Base-by-base conservation (phyloP, 176 grass and related monocot genomes). In the Oryza officinalis region DNA sequence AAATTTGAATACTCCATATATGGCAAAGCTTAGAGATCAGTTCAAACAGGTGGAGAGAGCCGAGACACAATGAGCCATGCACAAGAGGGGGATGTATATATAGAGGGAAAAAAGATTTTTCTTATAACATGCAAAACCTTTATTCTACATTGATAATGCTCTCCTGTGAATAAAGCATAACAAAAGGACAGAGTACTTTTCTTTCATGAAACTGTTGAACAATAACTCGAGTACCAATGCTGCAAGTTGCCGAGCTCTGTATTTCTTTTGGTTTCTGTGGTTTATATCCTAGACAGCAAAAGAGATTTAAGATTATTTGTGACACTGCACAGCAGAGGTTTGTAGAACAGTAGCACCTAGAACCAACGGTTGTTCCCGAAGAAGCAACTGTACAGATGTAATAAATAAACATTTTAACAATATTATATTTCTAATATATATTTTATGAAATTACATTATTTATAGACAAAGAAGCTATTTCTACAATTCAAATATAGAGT, bases 71-170 rank as follows among this genome's bases (percentile, higher is more conserved):
- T 87, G 87, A 89, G 54, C 22, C 69, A 76, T 68, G 52, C 50
- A 79, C 81, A 77, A 63, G 4, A 28, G 72, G 46, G 59, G 59
- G 69, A 49, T 49, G n/a, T 87, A 83, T 90, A 83, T 87, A 90
- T 87, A 90, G 74, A 75, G 69, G 84, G 75, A 63, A 84, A 82
- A 64, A 47, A 30, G 50, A 27, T 74, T 63, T 87, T 83, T 82
- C 78, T 79, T 77, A 63, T 83, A 76, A 45, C 84, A 87, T 90
- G 47, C 74, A 90, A 80, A 87, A 83, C 69, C 28, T 84, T 87
- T 90, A 90, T 90, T 90, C 84, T 83, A 83, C 61, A 87, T 69
- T 63, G 84, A 83, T 87, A 87, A 90, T 87, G 80, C 23, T 70
- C 69, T 86, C 74, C 61, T 63, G 74, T 87, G 84, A 69, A 67